Evolutionary conservation across 2,329 filamentous ascomycete genomes (phyloP), one percentile per base, ranked within the genome.

Genomic region (Monascus ruber): DNA sequence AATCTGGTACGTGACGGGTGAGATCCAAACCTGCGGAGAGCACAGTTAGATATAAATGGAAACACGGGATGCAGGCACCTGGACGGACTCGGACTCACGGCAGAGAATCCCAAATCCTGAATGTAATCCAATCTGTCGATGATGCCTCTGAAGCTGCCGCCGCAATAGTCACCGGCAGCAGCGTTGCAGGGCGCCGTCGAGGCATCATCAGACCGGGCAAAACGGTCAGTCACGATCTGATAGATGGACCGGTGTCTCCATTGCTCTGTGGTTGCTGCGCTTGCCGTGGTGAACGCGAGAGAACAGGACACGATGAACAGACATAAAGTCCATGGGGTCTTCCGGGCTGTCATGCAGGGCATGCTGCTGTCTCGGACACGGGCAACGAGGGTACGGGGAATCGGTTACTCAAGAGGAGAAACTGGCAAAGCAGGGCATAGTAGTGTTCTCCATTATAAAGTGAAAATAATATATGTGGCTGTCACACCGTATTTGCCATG

Each of bases 101-200:
- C 66, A 49, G 69, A 64, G 39, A 73, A 72, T 0, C 69, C 69
- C 54, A 71, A 62, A 8, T 54, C 60, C 42, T 70, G 58, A 42
- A 73, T 72, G 47, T 73, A 73, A 47, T 72, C 69, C 6, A 73
- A 55, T 24, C 68, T 60, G 31, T 63, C 57, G 41, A 68, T 65
- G 4, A 70, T 64, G 5, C 70, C 69, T 44, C 62, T 58, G 63
- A 68, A 73, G 24, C 69, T 71, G 6, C 70, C 70, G 35, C 71
- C 71, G 43, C 72, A 75, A 45, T 72, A 71, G 4, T 59, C 32
- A 5, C 56, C 52, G 26, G 46, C 49, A 4, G 47, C 49, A 2
- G 54, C 42, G 34, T 59, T 54, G 45, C 61, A 64, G 25, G 51
- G 35, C 24, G 50, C 42, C 10, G 52, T 53, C 4, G 51, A 59